These are phyloP conservation scores for Pseudogymnoascus pannorum DNA, from an alignment of 2,329 filamentous ascomycete genomes.

Conservation along the genomic window DNA sequence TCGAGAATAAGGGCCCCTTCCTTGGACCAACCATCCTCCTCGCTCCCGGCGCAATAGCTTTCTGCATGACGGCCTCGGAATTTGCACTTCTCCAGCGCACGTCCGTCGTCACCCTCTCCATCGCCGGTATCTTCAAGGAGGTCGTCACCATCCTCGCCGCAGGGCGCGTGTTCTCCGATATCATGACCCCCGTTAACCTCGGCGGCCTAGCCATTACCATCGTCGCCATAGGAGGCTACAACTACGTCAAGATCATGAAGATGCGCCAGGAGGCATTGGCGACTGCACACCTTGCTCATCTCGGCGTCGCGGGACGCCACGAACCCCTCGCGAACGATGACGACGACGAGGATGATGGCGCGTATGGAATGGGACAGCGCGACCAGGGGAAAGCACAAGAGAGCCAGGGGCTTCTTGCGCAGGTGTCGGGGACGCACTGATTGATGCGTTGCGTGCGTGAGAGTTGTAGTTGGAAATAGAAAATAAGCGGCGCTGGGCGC, in stretches of 20 bases:
- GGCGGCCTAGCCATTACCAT: slow-evolving; percentile 84
- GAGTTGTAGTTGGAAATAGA: too few species aligned
- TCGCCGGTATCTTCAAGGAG: slow-evolving; percentile 98
- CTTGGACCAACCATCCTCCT: slow-evolving; percentile 67
- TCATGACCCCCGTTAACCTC: slow-evolving; percentile 79
- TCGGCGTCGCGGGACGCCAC: slow-evolving; percentile 5
- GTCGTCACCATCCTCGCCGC: slow-evolving; percentile 91
- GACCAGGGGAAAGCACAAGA: background rate
- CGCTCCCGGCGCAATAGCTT: slow-evolving; percentile 86
- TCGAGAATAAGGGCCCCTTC: slow-evolving; percentile 58
- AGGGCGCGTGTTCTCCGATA: slow-evolving; percentile 80
- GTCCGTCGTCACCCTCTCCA: slow-evolving; percentile 89
- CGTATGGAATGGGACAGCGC: background rate
- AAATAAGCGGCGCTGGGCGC: background rate
- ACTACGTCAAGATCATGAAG: slow-evolving; percentile 85
- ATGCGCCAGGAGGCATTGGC: slow-evolving; percentile 72
- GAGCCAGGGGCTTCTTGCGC: background rate
- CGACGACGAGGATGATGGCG: background rate
- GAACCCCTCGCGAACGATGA: background rate
- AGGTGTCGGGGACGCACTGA: background rate
- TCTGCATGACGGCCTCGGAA: slow-evolving; percentile 93
- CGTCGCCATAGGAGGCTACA: slow-evolving; percentile 78
- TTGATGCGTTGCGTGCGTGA: background rate
- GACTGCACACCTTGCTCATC: slow-evolving; percentile 35
- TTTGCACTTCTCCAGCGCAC: slow-evolving; percentile 93